Conservation (phyloP, 1,139 yeast species). For the Pichia sp. region DNA sequence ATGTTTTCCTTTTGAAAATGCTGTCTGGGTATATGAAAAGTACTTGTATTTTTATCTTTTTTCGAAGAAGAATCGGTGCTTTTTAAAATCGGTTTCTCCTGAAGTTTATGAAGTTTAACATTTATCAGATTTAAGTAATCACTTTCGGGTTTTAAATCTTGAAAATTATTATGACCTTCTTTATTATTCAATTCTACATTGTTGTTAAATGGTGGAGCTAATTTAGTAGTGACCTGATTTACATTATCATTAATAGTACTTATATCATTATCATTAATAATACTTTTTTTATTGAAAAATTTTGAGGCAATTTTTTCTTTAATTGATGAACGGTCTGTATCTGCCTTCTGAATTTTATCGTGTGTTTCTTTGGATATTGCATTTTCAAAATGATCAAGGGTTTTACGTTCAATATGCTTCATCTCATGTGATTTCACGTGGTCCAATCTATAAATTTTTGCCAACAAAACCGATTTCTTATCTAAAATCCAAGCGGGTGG, state of each 20-base stretch:
- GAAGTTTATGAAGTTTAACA: background rate
- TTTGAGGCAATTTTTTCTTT: background rate
- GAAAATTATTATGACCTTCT: background rate
- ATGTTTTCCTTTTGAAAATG: background rate
- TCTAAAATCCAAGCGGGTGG: conserved; percentile 58
- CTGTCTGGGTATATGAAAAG: background rate
- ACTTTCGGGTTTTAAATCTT: background rate
- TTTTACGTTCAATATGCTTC: background rate
- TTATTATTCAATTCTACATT: background rate
- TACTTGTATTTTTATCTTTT: background rate
- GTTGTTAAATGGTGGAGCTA: background rate
- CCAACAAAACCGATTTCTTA: conserved; percentile 25
- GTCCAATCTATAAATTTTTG: conserved; percentile 13
- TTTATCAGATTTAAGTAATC: background rate
- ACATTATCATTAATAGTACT: background rate
- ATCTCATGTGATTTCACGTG: background rate
- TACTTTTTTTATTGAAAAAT: background rate
- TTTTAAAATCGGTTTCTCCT: background rate
- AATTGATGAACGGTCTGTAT: background rate
- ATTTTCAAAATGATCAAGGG: conserved; percentile 7
- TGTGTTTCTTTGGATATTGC: background rate
- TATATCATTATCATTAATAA: too few relatives aligned
- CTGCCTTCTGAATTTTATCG: background rate
- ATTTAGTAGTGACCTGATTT: background rate
- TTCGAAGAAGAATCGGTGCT: background rate